Evolutionary conservation across 345 rosid species (phyloP).

Genomic region (Moricandia arvensis): DNA sequence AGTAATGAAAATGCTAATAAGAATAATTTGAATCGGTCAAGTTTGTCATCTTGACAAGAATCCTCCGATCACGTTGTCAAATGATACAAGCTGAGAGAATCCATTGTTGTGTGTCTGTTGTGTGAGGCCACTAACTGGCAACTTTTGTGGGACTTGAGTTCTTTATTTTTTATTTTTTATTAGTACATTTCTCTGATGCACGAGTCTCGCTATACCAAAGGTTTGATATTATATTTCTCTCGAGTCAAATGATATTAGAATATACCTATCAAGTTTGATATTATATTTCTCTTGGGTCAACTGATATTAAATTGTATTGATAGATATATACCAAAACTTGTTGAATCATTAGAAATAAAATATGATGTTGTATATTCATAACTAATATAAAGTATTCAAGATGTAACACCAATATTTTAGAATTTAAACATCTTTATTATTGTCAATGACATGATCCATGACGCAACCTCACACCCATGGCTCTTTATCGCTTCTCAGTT

Average conservation of each 20-base stretch:
- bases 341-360: too few species aligned
- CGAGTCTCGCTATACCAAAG: not conserved
- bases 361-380: not conserved
- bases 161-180: not conserved
- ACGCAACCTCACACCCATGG: slow-evolving; percentile 78
- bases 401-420: not conserved
- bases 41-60: slow-evolving; percentile 12
- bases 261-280: too few species aligned
- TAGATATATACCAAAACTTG: not conserved
- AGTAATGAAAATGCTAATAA: not conserved
- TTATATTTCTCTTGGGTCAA: not conserved
- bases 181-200: not conserved
- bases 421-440: not conserved
- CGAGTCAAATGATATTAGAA: not conserved
- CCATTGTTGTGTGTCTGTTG: not conserved
- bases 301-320: not conserved
- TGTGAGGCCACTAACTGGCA: slow-evolving; percentile 24
- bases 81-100: not conserved
- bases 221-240: not conserved
- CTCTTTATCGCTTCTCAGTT: not conserved
- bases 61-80: slow-evolving; percentile 18
- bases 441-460: slow-evolving; percentile 65
- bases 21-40: slow-evolving; percentile 28
- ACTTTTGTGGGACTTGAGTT: slow-evolving; percentile 8
- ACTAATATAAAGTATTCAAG: not conserved